These are phyloP conservation scores for Diaporthe australafricana DNA, from an alignment of 2,329 filamentous ascomycete genomes.

Conservation along the genomic window DNA sequence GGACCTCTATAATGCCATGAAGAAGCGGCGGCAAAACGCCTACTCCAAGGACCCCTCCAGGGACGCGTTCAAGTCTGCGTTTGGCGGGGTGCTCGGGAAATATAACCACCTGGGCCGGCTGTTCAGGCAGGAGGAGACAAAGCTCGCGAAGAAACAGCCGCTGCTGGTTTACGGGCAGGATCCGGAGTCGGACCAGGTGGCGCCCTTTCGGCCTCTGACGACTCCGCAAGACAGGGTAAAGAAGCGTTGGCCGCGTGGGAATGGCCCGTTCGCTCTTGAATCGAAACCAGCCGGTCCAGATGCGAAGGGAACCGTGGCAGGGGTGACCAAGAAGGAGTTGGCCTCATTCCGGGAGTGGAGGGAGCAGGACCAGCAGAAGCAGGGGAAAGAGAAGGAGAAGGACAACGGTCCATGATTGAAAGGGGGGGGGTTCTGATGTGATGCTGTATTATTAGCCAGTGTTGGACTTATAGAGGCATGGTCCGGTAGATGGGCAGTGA, in stretches of 20 bases:
- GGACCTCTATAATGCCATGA: slow-evolving; percentile 66
- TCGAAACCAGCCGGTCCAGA: no score
- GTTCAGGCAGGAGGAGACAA: slow-evolving; percentile 67
- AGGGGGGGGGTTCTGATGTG: background rate
- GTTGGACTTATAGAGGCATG: background rate
- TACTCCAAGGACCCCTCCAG: slow-evolving; percentile 53
- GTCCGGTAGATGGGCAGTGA: background rate
- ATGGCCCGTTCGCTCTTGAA: no score
- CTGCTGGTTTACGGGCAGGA: slow-evolving; percentile 59
- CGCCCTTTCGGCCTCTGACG: no score
- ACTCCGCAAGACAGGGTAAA: no score
- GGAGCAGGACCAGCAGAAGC: slow-evolving; percentile 1
- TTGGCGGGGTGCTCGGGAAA: slow-evolving; percentile 52
- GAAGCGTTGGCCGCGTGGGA: no score
- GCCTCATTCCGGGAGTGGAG: slow-evolving; percentile 36
- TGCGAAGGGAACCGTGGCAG: background rate
- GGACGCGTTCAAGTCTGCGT: slow-evolving; percentile 51
- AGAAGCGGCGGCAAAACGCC: slow-evolving; percentile 64
- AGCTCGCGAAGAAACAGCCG: slow-evolving; percentile 59
- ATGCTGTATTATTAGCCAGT: slow-evolving; percentile 9
- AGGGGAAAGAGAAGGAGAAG: slow-evolving; percentile 4
- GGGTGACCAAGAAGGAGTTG: background rate
- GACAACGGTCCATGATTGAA: background rate
- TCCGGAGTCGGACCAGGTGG: no score
- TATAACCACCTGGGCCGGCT: slow-evolving; percentile 65